These are phyloP conservation scores for Dothiorella sarmentorum DNA, from an alignment of 2,329 filamentous ascomycete species.

Conservation along the genomic window DNA sequence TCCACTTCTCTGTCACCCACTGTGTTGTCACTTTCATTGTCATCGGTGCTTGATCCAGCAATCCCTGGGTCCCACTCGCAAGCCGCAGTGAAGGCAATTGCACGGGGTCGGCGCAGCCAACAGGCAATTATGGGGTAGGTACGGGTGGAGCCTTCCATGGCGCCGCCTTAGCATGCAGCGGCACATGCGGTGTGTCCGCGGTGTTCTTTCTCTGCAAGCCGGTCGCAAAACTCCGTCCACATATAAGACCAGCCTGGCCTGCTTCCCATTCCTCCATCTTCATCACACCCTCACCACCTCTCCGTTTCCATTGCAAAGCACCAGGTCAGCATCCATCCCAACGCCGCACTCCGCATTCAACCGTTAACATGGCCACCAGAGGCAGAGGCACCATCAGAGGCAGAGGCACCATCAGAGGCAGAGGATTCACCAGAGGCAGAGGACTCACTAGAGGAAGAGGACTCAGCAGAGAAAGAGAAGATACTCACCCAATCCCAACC, in stretches of 20 bases:
- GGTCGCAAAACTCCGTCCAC: not conserved
- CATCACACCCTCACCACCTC: not conserved
- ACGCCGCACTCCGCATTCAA: not conserved
- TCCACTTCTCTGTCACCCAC: too few relatives aligned
- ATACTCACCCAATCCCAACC: too few relatives aligned
- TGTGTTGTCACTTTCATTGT: too few relatives aligned
- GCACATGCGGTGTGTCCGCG: not conserved
- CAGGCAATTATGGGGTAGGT: not conserved
- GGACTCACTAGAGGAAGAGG: not conserved
- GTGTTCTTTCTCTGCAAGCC: not conserved
- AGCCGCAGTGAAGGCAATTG: too few relatives aligned
- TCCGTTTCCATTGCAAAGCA: not conserved
- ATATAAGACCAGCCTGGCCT: not conserved
- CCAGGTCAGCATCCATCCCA: not conserved
- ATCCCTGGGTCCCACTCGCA: too few relatives aligned
- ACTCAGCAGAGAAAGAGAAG: too few relatives aligned
- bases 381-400: not conserved
- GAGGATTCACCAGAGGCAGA: not conserved
- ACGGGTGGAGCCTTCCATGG: not conserved
- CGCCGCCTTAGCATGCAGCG: not conserved
- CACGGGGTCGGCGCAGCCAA: too few relatives aligned
- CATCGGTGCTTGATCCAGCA: too few relatives aligned
- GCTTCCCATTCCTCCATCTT: not conserved
- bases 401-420: not conserved
- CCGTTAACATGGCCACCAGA: slow-evolving; percentile 1